These are phyloP conservation scores for Davidsoniella neocaledoniae DNA, from an alignment of 2,329 filamentous ascomycete genomes.

Conservation along the genomic window DNA sequence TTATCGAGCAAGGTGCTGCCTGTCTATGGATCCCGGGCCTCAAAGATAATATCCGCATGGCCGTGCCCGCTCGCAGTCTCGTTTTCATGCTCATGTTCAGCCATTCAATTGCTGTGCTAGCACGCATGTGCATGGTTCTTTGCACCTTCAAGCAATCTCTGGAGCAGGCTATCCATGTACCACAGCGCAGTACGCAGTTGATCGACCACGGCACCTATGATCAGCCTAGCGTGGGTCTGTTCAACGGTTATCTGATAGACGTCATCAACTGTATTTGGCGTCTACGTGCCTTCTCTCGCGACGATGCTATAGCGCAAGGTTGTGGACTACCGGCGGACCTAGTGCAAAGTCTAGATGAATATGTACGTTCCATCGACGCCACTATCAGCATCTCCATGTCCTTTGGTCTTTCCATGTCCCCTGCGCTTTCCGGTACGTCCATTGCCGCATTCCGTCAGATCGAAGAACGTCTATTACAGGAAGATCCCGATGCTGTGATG, in stretches of 20 bases:
- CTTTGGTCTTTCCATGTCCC: conserved; percentile 43
- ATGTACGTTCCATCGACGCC: conserved; percentile 32
- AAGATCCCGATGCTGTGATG: not conserved
- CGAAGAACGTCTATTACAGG: conserved; percentile 36
- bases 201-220: conserved; percentile 36
- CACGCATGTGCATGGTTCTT: conserved; percentile 52
- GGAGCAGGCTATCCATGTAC: conserved; percentile 26
- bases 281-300: conserved; percentile 48
- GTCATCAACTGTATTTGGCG: conserved; percentile 74
- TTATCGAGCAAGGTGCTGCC: conserved; percentile 46
- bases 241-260: conserved; percentile 79
- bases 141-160: conserved; percentile 59
- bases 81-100: conserved; percentile 58
- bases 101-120: conserved; percentile 43
- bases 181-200: conserved; percentile 20
- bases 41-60: conserved; percentile 42
- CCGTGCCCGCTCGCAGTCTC: conserved; percentile 48
- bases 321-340: conserved; percentile 32
- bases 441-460: conserved; percentile 37
- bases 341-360: conserved; percentile 28
- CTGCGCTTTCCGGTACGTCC: conserved; percentile 37
- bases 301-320: conserved; percentile 39
- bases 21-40: conserved; percentile 36
- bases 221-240: conserved; percentile 44
- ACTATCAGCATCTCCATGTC: conserved; percentile 29